Base-by-base conservation (phyloP, 164 flowering plant genomes). In the Liquidambar formosana region DNA sequence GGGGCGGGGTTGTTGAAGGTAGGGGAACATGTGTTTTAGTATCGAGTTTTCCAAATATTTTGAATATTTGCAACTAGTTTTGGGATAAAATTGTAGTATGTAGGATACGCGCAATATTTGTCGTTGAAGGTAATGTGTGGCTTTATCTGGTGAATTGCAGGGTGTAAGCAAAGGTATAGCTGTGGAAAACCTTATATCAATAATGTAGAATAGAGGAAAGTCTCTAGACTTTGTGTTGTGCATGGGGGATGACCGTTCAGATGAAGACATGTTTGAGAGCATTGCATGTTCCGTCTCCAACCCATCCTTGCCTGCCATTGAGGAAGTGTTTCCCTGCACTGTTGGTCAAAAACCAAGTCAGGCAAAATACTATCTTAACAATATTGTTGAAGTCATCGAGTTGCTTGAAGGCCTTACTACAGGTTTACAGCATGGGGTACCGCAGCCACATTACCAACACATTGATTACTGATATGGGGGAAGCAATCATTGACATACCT, bases 181-280 rank as follows among this genome's bases (percentile, higher is more conserved):
- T 14, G 82, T 77, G 52, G 71, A 82, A 45, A 74, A 68, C 10
- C 67, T 82, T 8, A 68, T 82, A 28, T 60, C 75, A 57, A 68
- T 72, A 1, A 77, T 82, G 85, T 19, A 16, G 25, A 61, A 19
- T 0, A 67, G 25, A 10, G 82, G 79, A 3, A 77, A 67, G 65
- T 14, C 66, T 5, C 79, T 78, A 27, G 83, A 82, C 63, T 79
- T 82, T 52, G 66, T 82, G 46, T 45, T 82, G 41, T 82, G 85
- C 71, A 73, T 82, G 1, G 85, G 85, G 8, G 85, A 82, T 61
- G 85, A 81, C 44, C 72, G 79, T 0, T 81, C 85, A 0, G 85
- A 81, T 68, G 85, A 81, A 54, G 82, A 79, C 57, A 82, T 82
- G 85, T 82, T 82, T 12, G 83, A 79, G 73, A 75, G 63, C 47